These are phyloP conservation scores for Rosa lucieae DNA, from an alignment of 306 rosid species.

Conservation along the genomic window DNA sequence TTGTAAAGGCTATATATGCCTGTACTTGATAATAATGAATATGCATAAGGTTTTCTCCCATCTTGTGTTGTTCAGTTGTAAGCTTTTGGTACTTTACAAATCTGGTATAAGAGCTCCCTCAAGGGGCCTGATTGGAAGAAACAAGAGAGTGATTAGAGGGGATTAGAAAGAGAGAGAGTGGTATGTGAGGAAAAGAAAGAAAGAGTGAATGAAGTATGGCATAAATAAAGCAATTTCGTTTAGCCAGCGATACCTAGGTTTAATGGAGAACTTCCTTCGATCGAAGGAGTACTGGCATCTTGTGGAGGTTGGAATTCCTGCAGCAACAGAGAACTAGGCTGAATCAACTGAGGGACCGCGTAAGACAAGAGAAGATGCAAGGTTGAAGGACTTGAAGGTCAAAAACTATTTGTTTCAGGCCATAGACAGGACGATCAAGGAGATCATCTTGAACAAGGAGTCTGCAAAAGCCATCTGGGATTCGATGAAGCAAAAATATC, in stretches of 20 bases:
- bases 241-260: constrained; percentile 12
- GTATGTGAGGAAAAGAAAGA: too few species aligned
- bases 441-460: neutral
- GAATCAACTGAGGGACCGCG: too few species aligned
- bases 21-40: too few species aligned
- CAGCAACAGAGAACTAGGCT: neutral
- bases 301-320: neutral
- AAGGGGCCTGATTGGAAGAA: too few species aligned
- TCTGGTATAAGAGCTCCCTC: too few species aligned
- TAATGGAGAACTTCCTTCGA: constrained; percentile 9
- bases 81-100: too few species aligned
- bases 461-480: neutral
- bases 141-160: too few species aligned
- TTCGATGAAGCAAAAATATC: neutral
- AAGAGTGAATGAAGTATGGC: neutral
- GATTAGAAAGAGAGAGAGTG: too few species aligned
- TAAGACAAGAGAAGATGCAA: neutral
- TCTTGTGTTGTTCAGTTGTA: too few species aligned
- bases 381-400: neutral
- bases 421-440: too few species aligned
- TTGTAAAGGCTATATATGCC: too few species aligned
- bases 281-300: constrained; percentile 12
- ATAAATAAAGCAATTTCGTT: neutral
- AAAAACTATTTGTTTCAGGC: neutral
- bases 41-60: too few species aligned